These are phyloP conservation scores for Persicaria maculosa DNA, from an alignment of 148 eudicot genomes.

Conservation along the genomic window DNA sequence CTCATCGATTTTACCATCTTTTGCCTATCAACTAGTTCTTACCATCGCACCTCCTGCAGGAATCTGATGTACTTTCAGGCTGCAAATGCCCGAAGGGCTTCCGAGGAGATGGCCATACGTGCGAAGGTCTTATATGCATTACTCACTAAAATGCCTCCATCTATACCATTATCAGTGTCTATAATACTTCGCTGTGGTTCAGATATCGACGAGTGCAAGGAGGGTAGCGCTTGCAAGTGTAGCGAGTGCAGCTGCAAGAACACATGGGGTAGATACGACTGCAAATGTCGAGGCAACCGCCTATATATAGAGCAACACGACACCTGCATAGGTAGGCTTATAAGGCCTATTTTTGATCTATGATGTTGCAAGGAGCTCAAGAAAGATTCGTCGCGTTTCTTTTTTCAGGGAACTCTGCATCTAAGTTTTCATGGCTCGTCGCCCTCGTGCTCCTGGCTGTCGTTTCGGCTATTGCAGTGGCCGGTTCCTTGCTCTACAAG, in stretches of 20 bases:
- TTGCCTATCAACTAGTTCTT: not conserved
- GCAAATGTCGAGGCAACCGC: conserved; percentile 56
- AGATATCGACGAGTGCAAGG: conserved; percentile 85
- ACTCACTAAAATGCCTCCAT: not conserved
- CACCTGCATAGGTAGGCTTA: conserved; percentile 65
- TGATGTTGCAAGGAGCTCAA: not conserved
- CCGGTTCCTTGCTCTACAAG: conserved; percentile 81
- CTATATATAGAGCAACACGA: conserved; percentile 69
- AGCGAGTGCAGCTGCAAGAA: conserved; percentile 70
- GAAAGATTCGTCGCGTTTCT: not conserved
- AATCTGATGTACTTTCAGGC: conserved; percentile 41
- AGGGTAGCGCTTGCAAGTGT: conserved; percentile 54
- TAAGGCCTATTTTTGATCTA: not conserved
- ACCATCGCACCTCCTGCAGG: conserved; percentile 26
- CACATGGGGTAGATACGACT: conserved; percentile 77
- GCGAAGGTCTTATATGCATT: conserved; percentile 57
- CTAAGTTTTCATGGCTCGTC: conserved; percentile 46
- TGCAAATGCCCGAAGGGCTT: conserved; percentile 84
- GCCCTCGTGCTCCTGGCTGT: conserved; percentile 43
- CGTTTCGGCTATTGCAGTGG: conserved; percentile 37
- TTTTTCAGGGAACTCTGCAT: conserved; percentile 39
- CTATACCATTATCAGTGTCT: not conserved
- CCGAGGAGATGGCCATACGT: conserved; percentile 63
- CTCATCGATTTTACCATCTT: conserved; percentile 15
- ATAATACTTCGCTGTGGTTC: not conserved